Evolutionary conservation across 371 early-diverging fungal genomes (phyloP), one percentile per base, ranked within the genome.

Genomic region (Blastocladiella emersonii): DNA sequence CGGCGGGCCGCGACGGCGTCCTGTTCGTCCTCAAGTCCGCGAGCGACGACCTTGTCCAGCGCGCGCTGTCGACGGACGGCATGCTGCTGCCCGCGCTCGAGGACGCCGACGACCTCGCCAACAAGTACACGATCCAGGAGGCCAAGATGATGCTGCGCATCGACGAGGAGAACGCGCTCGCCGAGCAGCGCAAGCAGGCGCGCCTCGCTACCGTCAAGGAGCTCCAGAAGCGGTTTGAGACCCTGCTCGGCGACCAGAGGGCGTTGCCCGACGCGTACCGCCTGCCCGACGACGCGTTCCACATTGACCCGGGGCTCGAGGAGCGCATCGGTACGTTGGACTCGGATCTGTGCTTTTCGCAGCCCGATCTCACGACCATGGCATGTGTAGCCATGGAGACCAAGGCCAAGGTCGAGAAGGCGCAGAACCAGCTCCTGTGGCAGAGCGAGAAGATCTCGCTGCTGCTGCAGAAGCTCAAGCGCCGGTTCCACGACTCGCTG

Each of bases 391-490:
- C 39, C 27, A 39, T 30, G 37, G 73, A 72, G 37, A 74, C 74
- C 1, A 48, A 63, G 32, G 61, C 71, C 43, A 74, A 74, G 51
- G 68, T 75, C 44, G 57, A 45, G 7, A 71, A 55, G 32, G 67
- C 76, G n/a, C 60, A 65, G 23, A 75, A 74, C 63, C 79, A 81
- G 63, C 64, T 79, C 55, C 72, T 66, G 53, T 79, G 79, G 79
- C 67, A 69, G 15, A 71, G 76, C 1, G 80, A 78, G 63, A 76
- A 74, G 51, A 78, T 75, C 34, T 65, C 70, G 0, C 70, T 79
- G 27, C 74, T 74, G 1, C 74, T 74, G 13, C 66, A 67, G 36
- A 81, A 81, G 66, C 68, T 81, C 37, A 71, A 71, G 34, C 56
- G 57, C 49, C 73, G 71, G 61, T 81, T 76, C 56, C 61, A 79